Evolutionary conservation across 805 yeast species (phyloP), one percentile per base, ranked within the genome.

Genomic region (Pichia nanzhaoensis): DNA sequence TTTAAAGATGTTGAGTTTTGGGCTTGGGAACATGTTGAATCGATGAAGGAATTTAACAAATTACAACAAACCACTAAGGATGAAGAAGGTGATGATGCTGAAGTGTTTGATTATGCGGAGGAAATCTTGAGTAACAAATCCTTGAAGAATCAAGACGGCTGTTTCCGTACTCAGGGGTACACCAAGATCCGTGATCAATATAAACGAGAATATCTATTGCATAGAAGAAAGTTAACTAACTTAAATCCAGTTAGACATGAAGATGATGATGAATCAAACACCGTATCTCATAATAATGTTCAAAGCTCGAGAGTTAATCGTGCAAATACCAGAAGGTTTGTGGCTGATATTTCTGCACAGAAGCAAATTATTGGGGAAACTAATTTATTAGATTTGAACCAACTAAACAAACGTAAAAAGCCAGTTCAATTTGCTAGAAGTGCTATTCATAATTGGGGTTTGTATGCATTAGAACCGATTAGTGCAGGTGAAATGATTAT

Each of bases 361-460:
- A 78, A 78, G 54, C 85, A 81, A 51, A 76, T 80, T 55, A 73
- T 86, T 54, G 93, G 93, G 35, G 95, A 86, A 55, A 80, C 85
- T 1, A 97, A 88, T 56, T 74, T 86, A 5, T 67, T 90, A 53
- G 82, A 86, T 37, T 74, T 88, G 65, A 91, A 90, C 60, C 95
- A 91, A 51, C 74, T 91, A 55, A 85, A 87, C 52, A 89, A 87
- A 59, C 75, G 97, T 51, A 86, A 84, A 63, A 91, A 91, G 58
- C 95, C 96, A 0, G 97, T 91, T 8, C 83, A 93, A n/a, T 90
- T 90, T 70, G 97, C 97, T 0, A 73, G 98, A 44, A 89, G 97
- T 2, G 95, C 97, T 0, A 93, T 93, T 57, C 99, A 93, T 63
- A 88, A 91, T 58, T 93, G 99, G 99, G 99, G 99, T 0, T 67